Conservation (phyloP, 2,329 filamentous ascomycete species). For the Phialemoniopsis sp. region DNA sequence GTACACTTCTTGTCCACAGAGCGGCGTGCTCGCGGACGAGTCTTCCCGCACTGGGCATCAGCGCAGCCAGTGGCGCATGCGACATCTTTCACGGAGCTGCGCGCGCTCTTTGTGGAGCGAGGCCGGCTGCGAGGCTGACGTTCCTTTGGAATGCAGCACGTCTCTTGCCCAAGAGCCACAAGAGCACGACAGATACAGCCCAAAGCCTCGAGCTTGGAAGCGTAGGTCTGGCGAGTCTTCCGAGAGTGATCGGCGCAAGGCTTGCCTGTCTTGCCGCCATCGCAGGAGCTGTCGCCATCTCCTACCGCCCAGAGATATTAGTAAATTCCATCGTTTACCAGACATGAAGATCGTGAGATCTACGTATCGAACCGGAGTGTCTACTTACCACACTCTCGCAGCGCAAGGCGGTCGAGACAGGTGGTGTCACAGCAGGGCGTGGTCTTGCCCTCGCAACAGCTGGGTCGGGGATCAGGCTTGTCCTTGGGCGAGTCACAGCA, state of each 20-base stretch:
- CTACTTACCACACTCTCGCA: slow-evolving; percentile 29
- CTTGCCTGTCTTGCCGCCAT: slow-evolving; percentile 12
- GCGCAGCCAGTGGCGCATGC: slow-evolving; percentile 12
- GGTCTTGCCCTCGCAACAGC: slow-evolving; percentile 36
- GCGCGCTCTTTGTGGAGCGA: slow-evolving; percentile 14
- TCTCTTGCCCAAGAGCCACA: slow-evolving; percentile 44
- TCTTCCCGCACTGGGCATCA: background rate
- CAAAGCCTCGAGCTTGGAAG: slow-evolving; percentile 37
- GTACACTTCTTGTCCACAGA: background rate
- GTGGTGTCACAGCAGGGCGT: slow-evolving; percentile 35
- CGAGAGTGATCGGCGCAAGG: slow-evolving; percentile 31
- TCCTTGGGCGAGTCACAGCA: too few species aligned
- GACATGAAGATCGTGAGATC: slow-evolving; percentile 5
- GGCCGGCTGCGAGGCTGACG: slow-evolving; percentile 18
- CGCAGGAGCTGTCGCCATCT: slow-evolving; percentile 4
- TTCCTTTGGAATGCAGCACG: slow-evolving; percentile 36
- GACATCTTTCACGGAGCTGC: background rate
- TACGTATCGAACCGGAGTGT: background rate
- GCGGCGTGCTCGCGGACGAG: too few species aligned
- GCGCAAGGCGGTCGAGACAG: slow-evolving; percentile 37
- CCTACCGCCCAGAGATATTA: slow-evolving; percentile 1
- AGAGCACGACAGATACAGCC: slow-evolving; percentile 52
- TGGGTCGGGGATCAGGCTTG: slow-evolving; percentile 6
- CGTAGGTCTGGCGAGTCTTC: slow-evolving; percentile 31
- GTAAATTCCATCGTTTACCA: background rate